A percentile compares a stretch with the other conserved stretches of the same genome.
phyloP scores from a whole-genome alignment of 192 early-diverging fungal genomes.

The Cetraspora pellucida region DNA sequence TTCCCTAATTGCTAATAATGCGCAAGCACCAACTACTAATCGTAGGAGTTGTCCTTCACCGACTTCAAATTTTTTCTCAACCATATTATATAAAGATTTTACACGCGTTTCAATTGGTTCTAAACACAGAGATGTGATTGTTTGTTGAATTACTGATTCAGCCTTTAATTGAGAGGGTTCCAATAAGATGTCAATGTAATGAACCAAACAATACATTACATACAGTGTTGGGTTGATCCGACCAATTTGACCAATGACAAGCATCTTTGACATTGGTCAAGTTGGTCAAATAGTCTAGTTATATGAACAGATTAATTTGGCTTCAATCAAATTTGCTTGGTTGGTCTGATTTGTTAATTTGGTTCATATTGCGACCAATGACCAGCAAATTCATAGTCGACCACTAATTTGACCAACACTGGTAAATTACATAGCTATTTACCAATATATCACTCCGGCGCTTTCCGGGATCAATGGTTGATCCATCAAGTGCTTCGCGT shows the following conservation, averaged over 20 bases:
- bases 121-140: not conserved
- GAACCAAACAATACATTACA: not conserved
- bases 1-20: slow-evolving; percentile 11
- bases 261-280: too few relatives aligned
- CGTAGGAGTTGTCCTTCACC: slow-evolving; percentile 10
- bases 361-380: too few relatives aligned
- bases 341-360: too few relatives aligned
- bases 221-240: not conserved
- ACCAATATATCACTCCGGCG: not conserved
- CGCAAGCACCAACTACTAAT: not conserved
- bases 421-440: not conserved
- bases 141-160: not conserved
- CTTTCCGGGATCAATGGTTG: not conserved
- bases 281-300: too few relatives aligned
- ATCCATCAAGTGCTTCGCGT: not conserved
- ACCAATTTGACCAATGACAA: not conserved
- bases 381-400: too few relatives aligned
- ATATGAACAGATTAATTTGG: too few relatives aligned
- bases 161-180: not conserved
- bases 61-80: slow-evolving; percentile 2
- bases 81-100: not conserved
- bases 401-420: too few relatives aligned
- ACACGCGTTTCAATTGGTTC: not conserved
- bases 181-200: not conserved
- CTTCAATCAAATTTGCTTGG: too few relatives aligned